Base-by-base conservation (phyloP, 169 alveolate species). In the Eimeria mitis region DNA sequence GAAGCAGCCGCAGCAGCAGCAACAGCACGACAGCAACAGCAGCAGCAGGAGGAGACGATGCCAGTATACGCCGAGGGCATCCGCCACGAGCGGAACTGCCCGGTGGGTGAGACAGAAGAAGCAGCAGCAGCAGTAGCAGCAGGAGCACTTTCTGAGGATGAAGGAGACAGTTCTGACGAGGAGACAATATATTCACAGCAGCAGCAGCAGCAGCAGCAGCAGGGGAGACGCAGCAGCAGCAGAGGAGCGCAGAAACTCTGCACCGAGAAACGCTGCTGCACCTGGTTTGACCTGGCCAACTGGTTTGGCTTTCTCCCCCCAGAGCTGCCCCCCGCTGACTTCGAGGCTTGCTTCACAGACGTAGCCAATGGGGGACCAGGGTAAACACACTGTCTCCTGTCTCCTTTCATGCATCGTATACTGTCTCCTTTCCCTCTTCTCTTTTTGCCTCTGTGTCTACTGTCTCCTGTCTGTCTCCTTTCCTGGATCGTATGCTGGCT, bases 341-440 rank as follows among this genome's bases (percentile, higher is more conserved):
- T 89, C 85, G 47, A 95, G 37, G 91, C 91, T 37, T 95, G 97
- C 68, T 95, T 95, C 94, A 89, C 97, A 6, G 97, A 95, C 44
- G 94, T 95, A 28, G 97, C 97, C 1, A 90, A 95, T 47, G 95
- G 95, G 8, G 97, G 97, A 37, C 68, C 73, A 4, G 97, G 97
- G 97, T 95, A 16, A 25, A 81, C 11, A 11, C 16, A 28, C 65
- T 4, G 44, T 52, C 19, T 13, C n/a, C n/a, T n/a, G n/a, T n/a
- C n/a, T n/a, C n/a, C n/a, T n/a, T n/a, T n/a, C n/a, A n/a, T n/a
- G n/a, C n/a, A n/a, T 52, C 5, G 13, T 52, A 8, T 52, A 52
- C 59, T 52, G 59, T 52, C 59, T 52, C 59, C 13, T 52, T 13
- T 52, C 59, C 13, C 59, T 52, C 59, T 52, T 23, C 21, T 23